phyloP scores from a whole-genome alignment of 768 basidiomycete genomes.

The Podaxis sp. region DNA sequence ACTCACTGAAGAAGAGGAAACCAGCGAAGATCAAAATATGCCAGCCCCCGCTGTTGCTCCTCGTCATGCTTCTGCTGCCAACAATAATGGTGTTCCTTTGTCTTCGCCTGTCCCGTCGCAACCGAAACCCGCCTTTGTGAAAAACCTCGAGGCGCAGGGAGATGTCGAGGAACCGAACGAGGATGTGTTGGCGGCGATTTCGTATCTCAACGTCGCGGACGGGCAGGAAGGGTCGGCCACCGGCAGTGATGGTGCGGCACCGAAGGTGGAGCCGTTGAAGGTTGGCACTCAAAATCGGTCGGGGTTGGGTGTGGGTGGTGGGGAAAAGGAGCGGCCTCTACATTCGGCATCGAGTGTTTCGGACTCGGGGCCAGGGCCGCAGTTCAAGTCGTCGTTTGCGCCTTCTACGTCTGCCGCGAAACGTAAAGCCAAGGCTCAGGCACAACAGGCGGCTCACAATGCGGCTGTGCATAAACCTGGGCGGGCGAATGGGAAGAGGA shows the following conservation, averaged over 20 bases:
- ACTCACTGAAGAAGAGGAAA: slow-evolving; percentile 34
- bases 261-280: slow-evolving; percentile 35
- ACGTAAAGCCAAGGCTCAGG: slow-evolving; percentile 80
- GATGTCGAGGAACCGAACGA: slow-evolving; percentile 50
- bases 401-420: slow-evolving; percentile 82
- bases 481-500: slow-evolving; percentile 63
- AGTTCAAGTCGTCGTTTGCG: slow-evolving; percentile 86
- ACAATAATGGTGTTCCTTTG: neutral
- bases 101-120: neutral
- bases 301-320: slow-evolving; percentile 22
- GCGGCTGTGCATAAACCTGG: slow-evolving; percentile 79
- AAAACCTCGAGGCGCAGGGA: slow-evolving; percentile 20
- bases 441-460: slow-evolving; percentile 79
- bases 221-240: slow-evolving; percentile 30
- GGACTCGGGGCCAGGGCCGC: slow-evolving; percentile 18
- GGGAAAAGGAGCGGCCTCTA: slow-evolving; percentile 7
- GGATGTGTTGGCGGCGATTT: slow-evolving; percentile 78
- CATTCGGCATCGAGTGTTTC: slow-evolving; percentile 8
- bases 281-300: slow-evolving; percentile 20
- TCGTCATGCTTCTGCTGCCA: neutral
- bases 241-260: neutral
- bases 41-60: neutral
- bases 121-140: neutral
- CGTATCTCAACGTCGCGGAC: slow-evolving; percentile 65
- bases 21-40: slow-evolving; percentile 23